Percentiles rank a stretch among this genome's conserved stretches.
These are phyloP conservation scores for Rhododendron griersonianum DNA, from an alignment of 148 eudicot genomes.

Conservation along the genomic window DNA sequence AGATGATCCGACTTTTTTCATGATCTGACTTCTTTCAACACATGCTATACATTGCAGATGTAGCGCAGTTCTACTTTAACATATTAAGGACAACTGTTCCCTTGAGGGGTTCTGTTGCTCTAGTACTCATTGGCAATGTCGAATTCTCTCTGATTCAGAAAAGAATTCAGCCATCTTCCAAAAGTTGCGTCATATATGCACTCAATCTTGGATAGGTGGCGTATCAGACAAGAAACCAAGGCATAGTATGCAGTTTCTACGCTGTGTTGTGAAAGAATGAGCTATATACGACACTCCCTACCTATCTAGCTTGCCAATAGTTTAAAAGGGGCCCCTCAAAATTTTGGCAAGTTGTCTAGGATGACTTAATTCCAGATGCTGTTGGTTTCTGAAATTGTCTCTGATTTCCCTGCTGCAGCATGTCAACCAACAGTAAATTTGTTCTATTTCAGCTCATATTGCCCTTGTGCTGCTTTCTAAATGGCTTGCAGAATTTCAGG, in stretches of 20 bases:
- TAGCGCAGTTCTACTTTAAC: neutral
- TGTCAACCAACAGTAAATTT: neutral
- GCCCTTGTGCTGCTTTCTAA: neutral
- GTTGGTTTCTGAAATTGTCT: neutral
- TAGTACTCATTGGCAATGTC: neutral
- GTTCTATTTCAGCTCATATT: neutral
- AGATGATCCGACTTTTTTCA: neutral
- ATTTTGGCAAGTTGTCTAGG: neutral
- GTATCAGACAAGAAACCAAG: neutral
- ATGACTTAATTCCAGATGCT: neutral
- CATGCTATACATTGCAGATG: neutral
- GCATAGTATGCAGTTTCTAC: neutral
- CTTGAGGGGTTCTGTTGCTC: neutral
- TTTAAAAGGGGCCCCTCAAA: neutral
- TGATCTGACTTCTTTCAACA: neutral
- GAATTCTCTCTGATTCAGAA: neutral
- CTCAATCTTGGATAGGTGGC: neutral
- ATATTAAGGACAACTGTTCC: neutral
- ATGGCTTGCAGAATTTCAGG: neutral
- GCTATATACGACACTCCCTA: neutral
- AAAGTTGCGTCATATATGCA: neutral
- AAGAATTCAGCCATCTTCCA: neutral
- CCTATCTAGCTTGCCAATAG: neutral
- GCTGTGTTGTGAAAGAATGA: neutral
- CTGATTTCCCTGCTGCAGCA: conserved; percentile 1